Evolutionary conservation across 1,139 yeast species (phyloP).

Genomic region (Debaryomycetaceae sp.): DNA sequence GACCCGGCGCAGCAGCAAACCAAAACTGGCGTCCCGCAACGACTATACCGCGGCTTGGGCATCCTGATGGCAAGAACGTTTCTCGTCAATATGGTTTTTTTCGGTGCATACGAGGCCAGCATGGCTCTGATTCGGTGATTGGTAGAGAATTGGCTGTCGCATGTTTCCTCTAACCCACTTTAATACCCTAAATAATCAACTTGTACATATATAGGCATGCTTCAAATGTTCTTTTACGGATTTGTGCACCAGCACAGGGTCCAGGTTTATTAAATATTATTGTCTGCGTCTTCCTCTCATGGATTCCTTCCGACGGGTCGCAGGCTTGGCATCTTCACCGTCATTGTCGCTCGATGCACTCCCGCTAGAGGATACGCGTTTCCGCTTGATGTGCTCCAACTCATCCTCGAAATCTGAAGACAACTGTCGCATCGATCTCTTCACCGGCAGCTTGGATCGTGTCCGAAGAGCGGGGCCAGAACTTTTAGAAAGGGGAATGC

Average conservation of each 20-base stretch:
- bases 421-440: constrained; percentile 21
- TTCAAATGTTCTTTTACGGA: too few species aligned
- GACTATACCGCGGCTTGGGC: constrained; percentile 68
- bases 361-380: background rate
- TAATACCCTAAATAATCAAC: too few species aligned
- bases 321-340: constrained; percentile 2
- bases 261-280: too few species aligned
- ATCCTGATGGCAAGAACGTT: constrained; percentile 64
- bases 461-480: constrained; percentile 31
- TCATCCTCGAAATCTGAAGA: constrained; percentile 13
- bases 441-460: constrained; percentile 33
- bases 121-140: constrained; percentile 40
- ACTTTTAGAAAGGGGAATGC: too few species aligned
- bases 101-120: constrained; percentile 57
- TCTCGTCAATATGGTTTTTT: constrained; percentile 65
- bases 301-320: constrained; percentile 5
- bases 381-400: constrained; percentile 4
- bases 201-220: too few species aligned
- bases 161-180: too few species aligned
- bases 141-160: too few species aligned
- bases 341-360: constrained; percentile 1
- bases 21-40: constrained; percentile 20
- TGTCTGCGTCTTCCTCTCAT: constrained; percentile 1
- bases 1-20: constrained; percentile 20
- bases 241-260: too few species aligned